A percentile compares a stretch with the other conserved stretches of the same genome.
These are phyloP conservation scores for Termitomyces sp. DNA, from an alignment of 768 basidiomycete genomes.

Conservation along the genomic window DNA sequence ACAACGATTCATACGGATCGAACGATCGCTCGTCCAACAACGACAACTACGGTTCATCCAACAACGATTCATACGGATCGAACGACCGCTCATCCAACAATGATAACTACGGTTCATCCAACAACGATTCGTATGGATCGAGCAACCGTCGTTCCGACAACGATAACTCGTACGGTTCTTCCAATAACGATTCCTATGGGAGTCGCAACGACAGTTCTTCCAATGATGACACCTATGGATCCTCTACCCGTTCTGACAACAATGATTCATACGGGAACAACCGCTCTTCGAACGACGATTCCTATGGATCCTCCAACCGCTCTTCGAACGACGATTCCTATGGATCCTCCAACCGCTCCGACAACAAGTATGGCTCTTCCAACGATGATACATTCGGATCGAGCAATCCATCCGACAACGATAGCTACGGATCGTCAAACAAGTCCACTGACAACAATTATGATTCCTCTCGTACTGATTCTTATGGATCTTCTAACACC, in stretches of 20 bases:
- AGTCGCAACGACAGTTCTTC: constrained; percentile 14
- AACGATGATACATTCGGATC: constrained; percentile 21
- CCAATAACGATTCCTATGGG: constrained; percentile 16
- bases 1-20: constrained; percentile 19
- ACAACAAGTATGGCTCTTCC: constrained; percentile 22
- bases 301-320: not conserved
- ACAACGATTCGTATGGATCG: constrained; percentile 19
- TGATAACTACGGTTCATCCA: constrained; percentile 22
- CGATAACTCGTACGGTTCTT: constrained; percentile 10
- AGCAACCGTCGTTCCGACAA: constrained; percentile 4
- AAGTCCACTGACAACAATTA: constrained; percentile 16
- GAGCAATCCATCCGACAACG: constrained; percentile 8
- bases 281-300: constrained; percentile 6
- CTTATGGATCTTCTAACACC: constrained; percentile 3
- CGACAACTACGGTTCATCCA: constrained; percentile 23
- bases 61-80: constrained; percentile 20
- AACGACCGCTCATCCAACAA: constrained; percentile 8
- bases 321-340: constrained; percentile 5
- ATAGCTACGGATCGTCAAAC: constrained; percentile 23
- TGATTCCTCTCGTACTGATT: constrained; percentile 3
- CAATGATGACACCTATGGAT: constrained; percentile 18
- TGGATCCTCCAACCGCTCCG: not conserved
- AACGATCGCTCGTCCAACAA: constrained; percentile 8
- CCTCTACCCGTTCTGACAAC: constrained; percentile 11
- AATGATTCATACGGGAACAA: constrained; percentile 15